Percentiles rank a stretch among this genome's conserved stretches.
Conservation (phyloP, 257 asterid genomes). For the Capsicum rhomboideum region DNA sequence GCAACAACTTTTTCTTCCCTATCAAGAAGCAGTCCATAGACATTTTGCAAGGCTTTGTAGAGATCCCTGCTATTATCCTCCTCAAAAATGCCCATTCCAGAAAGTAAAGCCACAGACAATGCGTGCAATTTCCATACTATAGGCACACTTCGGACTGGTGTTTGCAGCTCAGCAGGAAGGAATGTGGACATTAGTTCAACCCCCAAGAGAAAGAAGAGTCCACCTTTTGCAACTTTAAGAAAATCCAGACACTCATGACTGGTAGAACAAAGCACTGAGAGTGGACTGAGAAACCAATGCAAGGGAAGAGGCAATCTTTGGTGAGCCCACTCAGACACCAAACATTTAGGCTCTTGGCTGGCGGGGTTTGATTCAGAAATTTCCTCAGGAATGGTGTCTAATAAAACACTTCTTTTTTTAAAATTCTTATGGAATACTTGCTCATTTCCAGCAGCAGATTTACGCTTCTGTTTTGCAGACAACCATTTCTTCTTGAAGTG, state of each 20-base stretch:
- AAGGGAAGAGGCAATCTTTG: constrained; percentile 89
- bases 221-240: constrained; percentile 55
- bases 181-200: constrained; percentile 48
- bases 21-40: constrained; percentile 57
- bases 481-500: constrained; percentile 84
- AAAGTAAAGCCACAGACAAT: constrained; percentile 57
- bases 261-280: constrained; percentile 30
- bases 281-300: constrained; percentile 91
- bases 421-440: constrained; percentile 8
- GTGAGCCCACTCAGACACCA: constrained; percentile 69
- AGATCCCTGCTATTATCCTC: constrained; percentile 69
- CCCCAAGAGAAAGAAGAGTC: constrained; percentile 82
- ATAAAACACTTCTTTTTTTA: constrained; percentile 29
- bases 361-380: constrained; percentile 14
- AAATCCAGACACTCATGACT: constrained; percentile 24
- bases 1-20: constrained; percentile 7
- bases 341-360: constrained; percentile 30
- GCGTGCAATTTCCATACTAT: constrained; percentile 89
- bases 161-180: constrained; percentile 19
- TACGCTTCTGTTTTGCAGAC: constrained; percentile 39
- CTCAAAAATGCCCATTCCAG: constrained; percentile 66
- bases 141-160: constrained; percentile 42
- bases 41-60: constrained; percentile 54
- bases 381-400: constrained; percentile 76
- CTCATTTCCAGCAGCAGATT: constrained; percentile 17